Evolutionary conservation across 495 filamentous ascomycete genomes (phyloP), one percentile per base, ranked within the genome.

Genomic region (Xylaria sp.): DNA sequence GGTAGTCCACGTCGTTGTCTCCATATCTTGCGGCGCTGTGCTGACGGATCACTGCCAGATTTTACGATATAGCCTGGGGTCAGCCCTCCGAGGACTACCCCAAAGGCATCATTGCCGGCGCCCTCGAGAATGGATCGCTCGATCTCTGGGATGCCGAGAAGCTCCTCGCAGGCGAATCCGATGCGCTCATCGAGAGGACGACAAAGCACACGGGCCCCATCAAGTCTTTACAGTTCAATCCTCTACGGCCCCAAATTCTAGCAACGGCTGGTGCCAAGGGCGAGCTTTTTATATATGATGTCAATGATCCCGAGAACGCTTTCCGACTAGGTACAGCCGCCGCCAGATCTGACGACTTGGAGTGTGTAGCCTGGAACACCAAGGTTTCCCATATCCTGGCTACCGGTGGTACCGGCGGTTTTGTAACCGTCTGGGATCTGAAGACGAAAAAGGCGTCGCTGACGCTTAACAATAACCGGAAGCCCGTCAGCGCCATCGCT

Each of bases 401-500:
- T 35, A 97, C 96, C 15, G 96, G 96, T 72, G 94, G 95, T 77
- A 94, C 89, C 73, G 96, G 94, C 24, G 96, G 96, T 14, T 97
- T 97, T 76, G 94, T 98, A 35, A 98, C 96, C 14, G 95, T 99
- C 3, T 99, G 96, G 96, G 96, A 99, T 85, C 89, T 98, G 53
- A 97, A 97, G 85, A 92, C 91, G 0, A 98, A 97, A 87, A 97
- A 95, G 82, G 94, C 97, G 74, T 97, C 93, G 65, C 83, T 99
- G 79, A 97, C 95, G 2, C 83, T 99, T 68, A 98, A 97, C 83
- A 98, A 97, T 80, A 93, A 94, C 73, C 88, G 96, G 64, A 98
- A 97, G 81, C 87, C 95, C 67, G 94, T 98, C 75, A 97, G 95
- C 79, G 90, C 96, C 64, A 94, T 99, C 68, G 93, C 94, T 24